These are phyloP conservation scores for Candida insectorum DNA, from an alignment of 805 yeast species.

Conservation along the genomic window DNA sequence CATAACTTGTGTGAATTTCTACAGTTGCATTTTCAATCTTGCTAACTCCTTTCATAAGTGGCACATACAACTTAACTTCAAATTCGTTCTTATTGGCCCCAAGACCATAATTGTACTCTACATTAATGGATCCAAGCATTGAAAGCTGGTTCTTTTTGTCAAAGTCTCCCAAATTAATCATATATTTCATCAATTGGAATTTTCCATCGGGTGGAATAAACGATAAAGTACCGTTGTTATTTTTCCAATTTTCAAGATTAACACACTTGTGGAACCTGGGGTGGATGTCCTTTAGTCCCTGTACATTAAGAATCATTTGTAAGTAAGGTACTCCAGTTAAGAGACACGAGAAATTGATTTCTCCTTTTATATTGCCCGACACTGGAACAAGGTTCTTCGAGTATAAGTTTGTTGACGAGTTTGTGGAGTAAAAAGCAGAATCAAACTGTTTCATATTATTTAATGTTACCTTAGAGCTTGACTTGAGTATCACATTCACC, in stretches of 20 bases:
- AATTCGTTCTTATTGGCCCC: conserved; percentile 57
- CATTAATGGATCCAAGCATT: conserved; percentile 44
- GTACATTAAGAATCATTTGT: conserved; percentile 47
- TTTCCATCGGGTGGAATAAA: conserved; percentile 91
- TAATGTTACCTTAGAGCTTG: conserved; percentile 15
- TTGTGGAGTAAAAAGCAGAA: conserved; percentile 25
- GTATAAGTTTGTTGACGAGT: conserved; percentile 13
- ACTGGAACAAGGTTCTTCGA: conserved; percentile 32
- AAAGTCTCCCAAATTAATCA: conserved; percentile 44
- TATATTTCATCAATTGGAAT: conserved; percentile 59
- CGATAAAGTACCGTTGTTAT: conserved; percentile 45
- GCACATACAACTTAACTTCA: conserved; percentile 53
- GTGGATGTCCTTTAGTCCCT: conserved; percentile 41
- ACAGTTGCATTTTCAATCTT: conserved; percentile 31
- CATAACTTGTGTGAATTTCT: conserved; percentile 18
- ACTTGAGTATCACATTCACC: conserved; percentile 50
- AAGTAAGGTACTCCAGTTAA: conserved; percentile 78
- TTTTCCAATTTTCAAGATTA: conserved; percentile 48
- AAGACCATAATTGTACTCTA: conserved; percentile 51
- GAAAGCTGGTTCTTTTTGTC: conserved; percentile 11
- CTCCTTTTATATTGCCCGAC: conserved; percentile 59
- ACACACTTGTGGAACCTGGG: conserved; percentile 76
- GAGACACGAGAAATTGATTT: conserved; percentile 58
- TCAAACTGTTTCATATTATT: conserved; percentile 20
- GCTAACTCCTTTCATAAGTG: conserved; percentile 23